Conservation (phyloP, 2,329 filamentous ascomycete genomes). For the Tolypocladium ophioglossoides region DNA sequence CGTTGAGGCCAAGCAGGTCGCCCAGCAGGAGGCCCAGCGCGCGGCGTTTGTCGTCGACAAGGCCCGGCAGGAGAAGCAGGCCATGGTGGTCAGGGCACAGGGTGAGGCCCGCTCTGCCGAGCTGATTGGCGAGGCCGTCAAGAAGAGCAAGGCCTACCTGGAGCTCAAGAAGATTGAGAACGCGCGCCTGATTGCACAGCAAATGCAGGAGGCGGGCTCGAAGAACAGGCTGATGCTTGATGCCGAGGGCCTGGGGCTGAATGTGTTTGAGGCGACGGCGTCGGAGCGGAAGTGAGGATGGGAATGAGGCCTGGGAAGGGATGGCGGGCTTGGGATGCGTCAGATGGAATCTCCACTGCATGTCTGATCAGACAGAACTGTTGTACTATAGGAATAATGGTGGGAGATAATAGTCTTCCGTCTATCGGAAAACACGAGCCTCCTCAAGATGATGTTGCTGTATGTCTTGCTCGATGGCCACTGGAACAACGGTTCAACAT, state of each 20-base stretch:
- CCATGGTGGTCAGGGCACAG: slow-evolving; percentile 95
- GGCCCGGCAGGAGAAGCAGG: slow-evolving; percentile 98
- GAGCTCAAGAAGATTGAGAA: slow-evolving; percentile 98
- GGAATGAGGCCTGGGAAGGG: slow-evolving; percentile 3
- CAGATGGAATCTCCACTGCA: slow-evolving; percentile 36
- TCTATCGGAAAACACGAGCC: not conserved
- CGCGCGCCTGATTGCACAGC: slow-evolving; percentile 74
- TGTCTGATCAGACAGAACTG: slow-evolving; percentile 14
- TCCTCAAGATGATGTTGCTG: not conserved
- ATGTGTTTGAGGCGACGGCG: slow-evolving; percentile 53
- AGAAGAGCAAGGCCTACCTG: slow-evolving; percentile 96
- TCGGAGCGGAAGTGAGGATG: slow-evolving; percentile 30
- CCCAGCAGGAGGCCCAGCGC: slow-evolving; percentile 88
- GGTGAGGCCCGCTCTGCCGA: slow-evolving; percentile 97
- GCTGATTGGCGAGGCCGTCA: slow-evolving; percentile 97
- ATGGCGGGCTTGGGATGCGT: slow-evolving; percentile 2
- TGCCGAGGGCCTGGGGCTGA: slow-evolving; percentile 79
- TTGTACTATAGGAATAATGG: slow-evolving; percentile 17
- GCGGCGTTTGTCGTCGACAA: slow-evolving; percentile 98
- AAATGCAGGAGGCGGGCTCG: slow-evolving; percentile 75
- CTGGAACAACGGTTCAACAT: not conserved
- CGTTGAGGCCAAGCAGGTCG: slow-evolving; percentile 64
- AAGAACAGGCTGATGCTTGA: slow-evolving; percentile 94
- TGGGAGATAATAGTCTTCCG: slow-evolving; percentile 1
- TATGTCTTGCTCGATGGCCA: not conserved